Conservation (phyloP, 2,329 filamentous ascomycete species). For the Microsporum ferrugineum region DNA sequence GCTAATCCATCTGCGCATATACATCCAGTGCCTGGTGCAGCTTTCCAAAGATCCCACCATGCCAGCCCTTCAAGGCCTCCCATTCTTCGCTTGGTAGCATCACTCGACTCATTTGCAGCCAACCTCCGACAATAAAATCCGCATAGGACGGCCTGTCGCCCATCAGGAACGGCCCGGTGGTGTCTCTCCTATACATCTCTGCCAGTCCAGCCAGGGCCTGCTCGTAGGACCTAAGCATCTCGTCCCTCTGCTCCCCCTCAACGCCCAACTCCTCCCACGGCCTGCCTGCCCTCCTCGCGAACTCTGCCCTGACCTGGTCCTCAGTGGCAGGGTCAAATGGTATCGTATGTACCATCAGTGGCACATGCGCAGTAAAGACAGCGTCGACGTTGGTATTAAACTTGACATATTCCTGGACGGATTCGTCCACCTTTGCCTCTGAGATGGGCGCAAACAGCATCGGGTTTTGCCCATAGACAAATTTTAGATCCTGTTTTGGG, state of each 20-base stretch:
- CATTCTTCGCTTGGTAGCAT: constrained; percentile 2
- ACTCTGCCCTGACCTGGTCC: constrained; percentile 37
- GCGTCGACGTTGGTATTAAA: constrained; percentile 48
- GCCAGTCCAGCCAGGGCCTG: constrained; percentile 34
- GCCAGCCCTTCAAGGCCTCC: constrained; percentile 5
- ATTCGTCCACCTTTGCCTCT: constrained; percentile 4
- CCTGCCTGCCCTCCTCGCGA: constrained; percentile 38
- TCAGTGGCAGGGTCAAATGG: constrained; percentile 43
- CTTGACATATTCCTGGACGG: constrained; percentile 31
- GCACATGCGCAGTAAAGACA: constrained; percentile 39
- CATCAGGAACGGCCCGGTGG: constrained; percentile 40
- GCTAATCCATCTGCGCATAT: constrained; percentile 25
- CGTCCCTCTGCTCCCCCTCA: constrained; percentile 30
- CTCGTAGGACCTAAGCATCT: constrained; percentile 32
- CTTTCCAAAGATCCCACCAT: constrained; percentile 11
- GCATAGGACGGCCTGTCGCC: constrained; percentile 40
- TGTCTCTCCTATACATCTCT: constrained; percentile 30
- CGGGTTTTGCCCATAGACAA: constrained; percentile 23
- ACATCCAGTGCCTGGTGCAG: constrained; percentile 38
- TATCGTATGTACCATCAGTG: constrained; percentile 33
- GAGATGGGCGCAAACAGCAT: constrained; percentile 38
- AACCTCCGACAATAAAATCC: constrained; percentile 47
- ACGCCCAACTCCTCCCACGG: constrained; percentile 33
- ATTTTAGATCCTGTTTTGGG: background rate
- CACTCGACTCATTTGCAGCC: constrained; percentile 37